phyloP scores from a whole-genome alignment of 345 rosid genomes.

The Geranium brycei region DNA sequence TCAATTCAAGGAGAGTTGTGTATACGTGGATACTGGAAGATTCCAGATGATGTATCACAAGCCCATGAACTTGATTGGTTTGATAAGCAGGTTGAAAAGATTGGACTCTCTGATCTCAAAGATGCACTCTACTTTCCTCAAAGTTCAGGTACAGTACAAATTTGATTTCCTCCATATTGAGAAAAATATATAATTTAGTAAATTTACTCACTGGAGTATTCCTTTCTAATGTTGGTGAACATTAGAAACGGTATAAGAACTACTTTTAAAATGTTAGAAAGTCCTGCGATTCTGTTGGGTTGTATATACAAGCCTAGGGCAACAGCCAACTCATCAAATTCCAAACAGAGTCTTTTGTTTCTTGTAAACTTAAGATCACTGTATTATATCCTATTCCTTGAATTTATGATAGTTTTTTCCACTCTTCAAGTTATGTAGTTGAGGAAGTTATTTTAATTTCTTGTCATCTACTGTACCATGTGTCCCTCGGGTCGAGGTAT shows the following conservation, averaged over 20 bases:
- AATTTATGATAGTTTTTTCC: too few species aligned
- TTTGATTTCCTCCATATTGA: neutral
- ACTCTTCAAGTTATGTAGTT: too few species aligned
- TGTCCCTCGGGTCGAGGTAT: too few species aligned
- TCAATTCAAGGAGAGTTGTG: constrained; percentile 47
- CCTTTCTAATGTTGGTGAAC: neutral
- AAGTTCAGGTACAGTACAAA: constrained; percentile 34
- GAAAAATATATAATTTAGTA: neutral
- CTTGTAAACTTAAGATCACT: neutral
- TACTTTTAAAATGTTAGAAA: neutral
- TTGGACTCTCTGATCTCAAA: constrained; percentile 48
- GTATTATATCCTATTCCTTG: too few species aligned
- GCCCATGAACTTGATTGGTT: constrained; percentile 47
- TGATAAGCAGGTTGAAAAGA: constrained; percentile 34
- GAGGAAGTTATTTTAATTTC: too few species aligned
- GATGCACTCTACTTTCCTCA: constrained; percentile 66
- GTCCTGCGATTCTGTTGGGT: neutral
- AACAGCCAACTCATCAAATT: neutral
- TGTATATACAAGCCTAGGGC: neutral
- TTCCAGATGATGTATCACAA: constrained; percentile 37
- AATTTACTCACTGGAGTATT: neutral
- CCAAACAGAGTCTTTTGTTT: neutral
- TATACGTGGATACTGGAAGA: constrained; percentile 79
- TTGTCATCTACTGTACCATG: too few species aligned
- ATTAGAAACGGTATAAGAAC: too few species aligned